A percentile compares a stretch with the other conserved stretches of the same genome.
Conservation (phyloP, 306 rosid genomes). For the Abrus precatorius region DNA sequence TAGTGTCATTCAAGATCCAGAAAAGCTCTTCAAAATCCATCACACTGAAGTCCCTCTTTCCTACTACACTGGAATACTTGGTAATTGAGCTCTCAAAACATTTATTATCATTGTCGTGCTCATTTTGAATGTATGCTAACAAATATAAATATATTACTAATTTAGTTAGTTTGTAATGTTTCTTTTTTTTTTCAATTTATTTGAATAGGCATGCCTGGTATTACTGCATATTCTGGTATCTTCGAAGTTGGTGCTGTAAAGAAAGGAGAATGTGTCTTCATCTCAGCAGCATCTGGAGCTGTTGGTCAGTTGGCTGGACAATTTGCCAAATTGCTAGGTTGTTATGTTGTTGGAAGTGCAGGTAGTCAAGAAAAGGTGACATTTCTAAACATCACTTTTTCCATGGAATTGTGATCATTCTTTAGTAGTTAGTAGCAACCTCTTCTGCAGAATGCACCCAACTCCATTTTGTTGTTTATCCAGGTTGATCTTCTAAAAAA, state of each 20-base stretch:
- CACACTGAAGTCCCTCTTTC: conserved; percentile 73
- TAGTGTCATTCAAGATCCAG: conserved; percentile 50
- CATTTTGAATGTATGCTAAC: neutral
- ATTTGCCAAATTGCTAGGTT: conserved; percentile 48
- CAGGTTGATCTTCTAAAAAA: conserved; percentile 53
- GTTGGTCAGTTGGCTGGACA: conserved; percentile 55
- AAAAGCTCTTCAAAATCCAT: conserved; percentile 56
- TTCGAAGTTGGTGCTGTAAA: conserved; percentile 39
- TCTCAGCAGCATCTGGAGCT: conserved; percentile 54
- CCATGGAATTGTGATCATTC: neutral
- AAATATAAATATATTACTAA: neutral
- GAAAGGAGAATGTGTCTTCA: conserved; percentile 46
- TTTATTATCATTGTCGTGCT: neutral
- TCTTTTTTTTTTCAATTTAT: neutral
- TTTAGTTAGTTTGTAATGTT: neutral
- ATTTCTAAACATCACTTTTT: neutral
- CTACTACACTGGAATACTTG: conserved; percentile 75
- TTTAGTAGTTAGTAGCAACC: neutral
- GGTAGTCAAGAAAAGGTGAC: conserved; percentile 48
- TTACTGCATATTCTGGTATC: conserved; percentile 47
- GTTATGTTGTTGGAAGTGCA: conserved; percentile 55
- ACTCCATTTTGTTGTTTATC: conserved; percentile 12
- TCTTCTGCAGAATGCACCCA: neutral
- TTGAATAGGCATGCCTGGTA: conserved; percentile 53
- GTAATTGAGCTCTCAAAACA: conserved; percentile 42